Conservation (phyloP, 768 basidiomycete species). For the Trametes cubensis region DNA sequence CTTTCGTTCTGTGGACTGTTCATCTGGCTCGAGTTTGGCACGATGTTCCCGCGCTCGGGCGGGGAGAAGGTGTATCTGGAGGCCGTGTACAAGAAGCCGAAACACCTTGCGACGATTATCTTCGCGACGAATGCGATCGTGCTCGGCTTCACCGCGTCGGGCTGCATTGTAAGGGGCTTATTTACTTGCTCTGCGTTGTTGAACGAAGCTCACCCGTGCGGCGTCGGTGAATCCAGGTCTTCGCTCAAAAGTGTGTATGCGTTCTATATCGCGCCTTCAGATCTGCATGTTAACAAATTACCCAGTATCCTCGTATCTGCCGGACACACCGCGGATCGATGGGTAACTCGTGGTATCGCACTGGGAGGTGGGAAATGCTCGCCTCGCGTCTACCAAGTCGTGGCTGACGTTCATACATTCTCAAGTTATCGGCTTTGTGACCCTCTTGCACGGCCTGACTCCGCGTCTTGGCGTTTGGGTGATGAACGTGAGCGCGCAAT, state of each 20-base stretch:
- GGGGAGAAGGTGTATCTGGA: constrained; percentile 69
- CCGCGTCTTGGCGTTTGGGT: constrained; percentile 51
- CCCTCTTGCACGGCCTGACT: constrained; percentile 53
- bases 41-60: constrained; percentile 64
- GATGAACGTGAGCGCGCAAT: constrained; percentile 50
- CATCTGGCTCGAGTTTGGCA: constrained; percentile 65
- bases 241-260: constrained; percentile 32
- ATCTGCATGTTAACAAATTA: not conserved
- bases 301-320: constrained; percentile 49
- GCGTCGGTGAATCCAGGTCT: constrained; percentile 34
- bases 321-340: constrained; percentile 36
- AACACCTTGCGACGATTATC: constrained; percentile 38
- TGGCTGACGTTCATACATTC: no score
- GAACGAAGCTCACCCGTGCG: no score
- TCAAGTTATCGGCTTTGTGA: constrained; percentile 55
- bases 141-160: constrained; percentile 40
- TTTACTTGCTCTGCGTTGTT: constrained; percentile 13
- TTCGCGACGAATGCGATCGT: constrained; percentile 40
- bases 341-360: constrained; percentile 62
- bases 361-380: no score
- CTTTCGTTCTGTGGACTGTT: constrained; percentile 62
- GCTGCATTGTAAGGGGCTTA: constrained; percentile 28
- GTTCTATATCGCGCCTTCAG: not conserved
- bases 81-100: constrained; percentile 47
- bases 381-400: no score